Percentiles rank a stretch among this genome's conserved stretches.
Evolutionary conservation across 768 basidiomycete genomes (phyloP).

Genomic region (Tylopilus rubrobrunneus): DNA sequence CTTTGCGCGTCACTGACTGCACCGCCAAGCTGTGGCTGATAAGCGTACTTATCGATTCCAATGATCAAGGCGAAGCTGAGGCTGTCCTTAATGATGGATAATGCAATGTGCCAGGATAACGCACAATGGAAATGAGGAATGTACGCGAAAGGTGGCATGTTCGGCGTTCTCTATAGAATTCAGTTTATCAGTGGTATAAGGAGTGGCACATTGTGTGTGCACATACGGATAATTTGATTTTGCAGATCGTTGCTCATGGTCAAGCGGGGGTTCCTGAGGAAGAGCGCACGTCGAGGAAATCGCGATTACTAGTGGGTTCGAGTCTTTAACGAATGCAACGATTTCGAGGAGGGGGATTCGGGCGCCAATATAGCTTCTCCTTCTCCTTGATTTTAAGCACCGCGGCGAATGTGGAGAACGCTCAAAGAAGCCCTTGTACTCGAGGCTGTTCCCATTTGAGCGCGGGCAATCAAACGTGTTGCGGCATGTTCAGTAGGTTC

Average conservation of each 20-base stretch:
- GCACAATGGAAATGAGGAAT: background rate
- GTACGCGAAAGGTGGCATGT: background rate
- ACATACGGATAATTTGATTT: background rate
- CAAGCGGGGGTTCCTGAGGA: background rate
- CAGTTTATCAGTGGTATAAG: background rate
- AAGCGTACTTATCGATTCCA: constrained; percentile 39
- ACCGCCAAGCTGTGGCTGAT: constrained; percentile 27
- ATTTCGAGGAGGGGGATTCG: background rate
- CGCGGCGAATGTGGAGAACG: too few relatives aligned
- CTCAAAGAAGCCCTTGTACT: background rate
- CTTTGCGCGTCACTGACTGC: constrained; percentile 32
- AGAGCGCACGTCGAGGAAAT: too few relatives aligned
- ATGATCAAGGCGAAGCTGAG: constrained; percentile 37
- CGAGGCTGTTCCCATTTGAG: background rate
- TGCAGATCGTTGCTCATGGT: background rate
- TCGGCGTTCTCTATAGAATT: background rate
- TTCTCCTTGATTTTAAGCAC: too few relatives aligned
- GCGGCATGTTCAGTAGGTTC: background rate
- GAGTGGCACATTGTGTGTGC: background rate
- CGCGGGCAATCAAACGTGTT: background rate
- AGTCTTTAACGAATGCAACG: too few relatives aligned
- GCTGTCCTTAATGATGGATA: too few relatives aligned
- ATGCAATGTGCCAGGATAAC: background rate
- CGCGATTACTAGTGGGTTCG: too few relatives aligned
- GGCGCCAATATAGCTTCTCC: background rate